phyloP scores from a whole-genome alignment of 495 filamentous ascomycete species.

The Penicillium turbatum region DNA sequence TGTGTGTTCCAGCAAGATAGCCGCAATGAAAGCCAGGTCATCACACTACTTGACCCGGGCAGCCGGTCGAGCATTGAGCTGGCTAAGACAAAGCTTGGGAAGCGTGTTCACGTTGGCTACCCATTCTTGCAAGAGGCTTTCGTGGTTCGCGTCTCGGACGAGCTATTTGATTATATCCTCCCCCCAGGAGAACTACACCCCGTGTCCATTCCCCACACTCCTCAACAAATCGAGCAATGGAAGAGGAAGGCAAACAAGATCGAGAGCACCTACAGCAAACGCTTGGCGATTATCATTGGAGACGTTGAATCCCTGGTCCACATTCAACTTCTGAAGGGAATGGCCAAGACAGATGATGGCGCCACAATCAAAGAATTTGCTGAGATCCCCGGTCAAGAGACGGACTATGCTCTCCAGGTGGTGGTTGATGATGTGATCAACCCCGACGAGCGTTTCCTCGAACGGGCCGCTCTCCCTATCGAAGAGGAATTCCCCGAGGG shows the following conservation, averaged over 20 bases:
- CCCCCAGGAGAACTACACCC: slow-evolving; percentile 57
- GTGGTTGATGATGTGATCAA: slow-evolving; percentile 87
- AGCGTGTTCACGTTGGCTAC: slow-evolving; percentile 88
- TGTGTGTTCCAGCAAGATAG: slow-evolving; percentile 97
- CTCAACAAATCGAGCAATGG: slow-evolving; percentile 77
- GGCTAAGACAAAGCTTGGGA: slow-evolving; percentile 75
- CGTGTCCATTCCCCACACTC: slow-evolving; percentile 63
- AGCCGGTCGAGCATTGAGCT: slow-evolving; percentile 61
- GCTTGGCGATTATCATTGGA: slow-evolving; percentile 83
- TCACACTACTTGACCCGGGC: slow-evolving; percentile 75
- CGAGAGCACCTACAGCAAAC: slow-evolving; percentile 81
- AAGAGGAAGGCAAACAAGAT: slow-evolving; percentile 78
- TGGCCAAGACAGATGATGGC: slow-evolving; percentile 86
- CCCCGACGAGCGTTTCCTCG: slow-evolving; percentile 89
- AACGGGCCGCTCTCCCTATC: slow-evolving; percentile 77
- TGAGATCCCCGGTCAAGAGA: slow-evolving; percentile 81
- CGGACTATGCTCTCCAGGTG: slow-evolving; percentile 84
- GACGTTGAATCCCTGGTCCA: slow-evolving; percentile 83
- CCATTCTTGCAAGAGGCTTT: slow-evolving; percentile 94
- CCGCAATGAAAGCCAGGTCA: slow-evolving; percentile 92
- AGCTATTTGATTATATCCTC: slow-evolving; percentile 84
- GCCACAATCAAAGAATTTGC: slow-evolving; percentile 92
- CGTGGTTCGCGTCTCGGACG: slow-evolving; percentile 83
- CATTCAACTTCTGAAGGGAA: slow-evolving; percentile 86
- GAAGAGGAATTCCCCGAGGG: slow-evolving; percentile 87